Base-by-base conservation (phyloP, 257 asterid species). In the Solanum corneliomulleri region DNA sequence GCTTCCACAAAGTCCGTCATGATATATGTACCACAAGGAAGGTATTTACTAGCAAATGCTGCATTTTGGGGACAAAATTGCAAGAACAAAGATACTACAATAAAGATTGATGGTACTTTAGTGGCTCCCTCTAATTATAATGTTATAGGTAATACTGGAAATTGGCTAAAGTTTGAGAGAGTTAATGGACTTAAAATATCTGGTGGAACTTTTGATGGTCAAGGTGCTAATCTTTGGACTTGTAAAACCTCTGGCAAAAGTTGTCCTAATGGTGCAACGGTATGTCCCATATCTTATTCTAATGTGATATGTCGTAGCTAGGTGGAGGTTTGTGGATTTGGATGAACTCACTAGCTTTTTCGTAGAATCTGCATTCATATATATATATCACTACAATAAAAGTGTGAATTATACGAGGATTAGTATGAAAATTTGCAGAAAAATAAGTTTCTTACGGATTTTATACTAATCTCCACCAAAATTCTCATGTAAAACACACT, bases 181-280 rank as follows among this genome's bases (percentile, higher is more conserved):
- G 88, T 86, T 13, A 76, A 37, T 27, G 86, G 86, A 37, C 42
- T 86, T 35, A 56, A 66, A 44, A 86, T 86, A n/a, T 47, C 74
- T 23, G 88, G 88, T 62, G 88, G 88, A 62, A 86, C 81, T 37
- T 66, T 77, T 25, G 88, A 86, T 64, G 88, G 88, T 42, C 88
- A 86, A 86, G 86, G 88, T 31, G 33, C 86, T 78, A 10, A 23
- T 58, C 81, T 86, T 21, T 86, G 88, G 86, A 68, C 69, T 86
- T 86, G 88, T 58, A 86, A 86, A 66, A 45, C 64, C 29, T 78
- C 88, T 14, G 78, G 80, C 49, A 86, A 62, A 74, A 77, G 70
- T 86, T 86, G 88, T 37, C 88, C 86, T 45, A 0, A 44, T 3
- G 88, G 88, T 21, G 86, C 88, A 37, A 86, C 88, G 81, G 88